Evolutionary conservation across 805 yeast species (phyloP), one percentile per base, ranked within the genome.

Genomic region (Monosporozyma siamensis): DNA sequence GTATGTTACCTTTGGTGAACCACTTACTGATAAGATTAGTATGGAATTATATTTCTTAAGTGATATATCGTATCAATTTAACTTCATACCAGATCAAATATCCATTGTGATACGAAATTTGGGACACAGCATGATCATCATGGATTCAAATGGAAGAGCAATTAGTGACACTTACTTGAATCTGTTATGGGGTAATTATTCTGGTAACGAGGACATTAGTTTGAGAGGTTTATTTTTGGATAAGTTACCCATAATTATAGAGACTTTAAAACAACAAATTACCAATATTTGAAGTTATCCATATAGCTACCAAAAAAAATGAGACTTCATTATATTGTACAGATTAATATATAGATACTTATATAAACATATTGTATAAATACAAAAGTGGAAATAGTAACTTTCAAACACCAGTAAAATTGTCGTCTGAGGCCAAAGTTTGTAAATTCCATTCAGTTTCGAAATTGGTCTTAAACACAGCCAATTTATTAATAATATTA

Each of bases 361-460:
- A n/a, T n/a, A n/a, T n/a, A n/a, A n/a, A n/a, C n/a, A n/a, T n/a
- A n/a, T n/a, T n/a, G n/a, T n/a, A n/a, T n/a, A n/a, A n/a, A n/a
- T n/a, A n/a, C n/a, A n/a, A n/a, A n/a, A n/a, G n/a, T n/a, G n/a
- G n/a, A n/a, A n/a, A n/a, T n/a, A n/a, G n/a, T n/a, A n/a, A n/a
- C n/a, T 25, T 12, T 46, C 38, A 44, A 24, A 44, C 43, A 26
- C 48, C 46, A n/a, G 35, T 32, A 22, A 47, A 44, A 32, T 44
- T 45, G n/a, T 68, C 68, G 44, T 72, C 77, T 44, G 72, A 69
- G 29, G 77, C 80, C 61, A 79, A 71, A 29, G 89, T 78, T 66
- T 86, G 86, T 58, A 92, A 75, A 40, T 88, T 89, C 90, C 95
- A 92, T 71, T 92, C 99, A 44, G 82, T 80, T 58, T 77, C 78